Evolutionary conservation across 805 yeast genomes (phyloP).

Genomic region (Clavispora carvajalis): DNA sequence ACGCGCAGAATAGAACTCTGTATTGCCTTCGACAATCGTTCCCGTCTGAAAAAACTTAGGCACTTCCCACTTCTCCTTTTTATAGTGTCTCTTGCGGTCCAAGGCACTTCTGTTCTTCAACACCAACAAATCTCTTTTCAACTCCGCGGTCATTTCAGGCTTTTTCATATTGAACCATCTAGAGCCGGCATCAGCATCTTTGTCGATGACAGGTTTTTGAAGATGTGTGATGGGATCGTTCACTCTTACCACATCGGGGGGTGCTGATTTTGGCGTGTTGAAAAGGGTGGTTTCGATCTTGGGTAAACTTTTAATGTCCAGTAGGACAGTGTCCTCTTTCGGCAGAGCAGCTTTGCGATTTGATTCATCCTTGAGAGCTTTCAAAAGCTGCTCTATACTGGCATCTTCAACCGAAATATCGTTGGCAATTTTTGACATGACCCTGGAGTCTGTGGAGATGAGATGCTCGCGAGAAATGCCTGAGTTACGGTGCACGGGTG

Average conservation of each 20-base stretch:
- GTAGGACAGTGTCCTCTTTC: constrained; percentile 24
- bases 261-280: constrained; percentile 12
- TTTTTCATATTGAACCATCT: constrained; percentile 16
- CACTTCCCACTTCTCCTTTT: constrained; percentile 71
- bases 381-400: constrained; percentile 30
- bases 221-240: constrained; percentile 22
- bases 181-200: constrained; percentile 14
- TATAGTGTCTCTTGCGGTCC: constrained; percentile 94
- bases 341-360: constrained; percentile 14
- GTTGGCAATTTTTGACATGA: background rate
- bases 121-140: constrained; percentile 72
- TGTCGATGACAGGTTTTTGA: constrained; percentile 2
- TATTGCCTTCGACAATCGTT: constrained; percentile 74
- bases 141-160: constrained; percentile 33
- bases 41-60: constrained; percentile 87
- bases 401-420: constrained; percentile 3
- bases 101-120: constrained; percentile 83
- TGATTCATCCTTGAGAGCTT: constrained; percentile 23
- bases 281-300: constrained; percentile 32
- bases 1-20: constrained; percentile 69
- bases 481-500: background rate
- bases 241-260: constrained; percentile 26
- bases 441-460: background rate
- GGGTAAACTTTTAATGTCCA: constrained; percentile 32
- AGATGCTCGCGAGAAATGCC: background rate